These are phyloP conservation scores for Colletotrichum simmondsii DNA, from an alignment of 2,329 filamentous ascomycete species.

Conservation along the genomic window DNA sequence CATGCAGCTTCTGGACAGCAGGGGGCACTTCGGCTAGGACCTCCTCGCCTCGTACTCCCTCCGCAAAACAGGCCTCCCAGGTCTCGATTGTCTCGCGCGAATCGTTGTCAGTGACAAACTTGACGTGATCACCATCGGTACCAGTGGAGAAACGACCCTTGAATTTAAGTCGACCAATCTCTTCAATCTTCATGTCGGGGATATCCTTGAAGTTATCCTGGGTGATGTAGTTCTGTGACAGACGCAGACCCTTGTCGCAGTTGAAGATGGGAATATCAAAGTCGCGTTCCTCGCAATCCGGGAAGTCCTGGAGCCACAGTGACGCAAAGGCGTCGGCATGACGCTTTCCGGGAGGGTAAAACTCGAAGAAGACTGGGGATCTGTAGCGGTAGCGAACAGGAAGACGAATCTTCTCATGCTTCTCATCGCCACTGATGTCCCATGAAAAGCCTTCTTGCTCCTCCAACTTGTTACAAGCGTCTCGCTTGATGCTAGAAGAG, in stretches of 20 bases:
- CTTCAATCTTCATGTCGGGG: slow-evolving; percentile 80
- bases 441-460: slow-evolving; percentile 65
- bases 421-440: slow-evolving; percentile 57
- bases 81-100: slow-evolving; percentile 93
- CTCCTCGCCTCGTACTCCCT: slow-evolving; percentile 80
- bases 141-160: slow-evolving; percentile 86
- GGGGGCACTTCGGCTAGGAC: slow-evolving; percentile 81
- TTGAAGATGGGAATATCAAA: slow-evolving; percentile 94
- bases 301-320: slow-evolving; percentile 87
- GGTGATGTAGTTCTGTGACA: slow-evolving; percentile 94
- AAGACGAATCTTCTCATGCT: slow-evolving; percentile 69
- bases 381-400: slow-evolving; percentile 93
- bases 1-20: slow-evolving; percentile 79
- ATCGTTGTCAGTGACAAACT: slow-evolving; percentile 87
- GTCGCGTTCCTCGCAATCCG: slow-evolving; percentile 80
- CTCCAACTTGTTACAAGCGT: slow-evolving; percentile 67
- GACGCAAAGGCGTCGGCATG: slow-evolving; percentile 80
- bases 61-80: slow-evolving; percentile 91
- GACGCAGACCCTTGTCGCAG: slow-evolving; percentile 77
- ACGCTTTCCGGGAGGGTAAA: slow-evolving; percentile 77
- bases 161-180: slow-evolving; percentile 86
- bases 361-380: slow-evolving; percentile 89
- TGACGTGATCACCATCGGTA: slow-evolving; percentile 86
- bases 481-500: slow-evolving; percentile 74
- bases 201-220: slow-evolving; percentile 76